Evolutionary conservation across 129 eudicot genomes (phyloP).

Genomic region (Heracleum sosnowskyi): DNA sequence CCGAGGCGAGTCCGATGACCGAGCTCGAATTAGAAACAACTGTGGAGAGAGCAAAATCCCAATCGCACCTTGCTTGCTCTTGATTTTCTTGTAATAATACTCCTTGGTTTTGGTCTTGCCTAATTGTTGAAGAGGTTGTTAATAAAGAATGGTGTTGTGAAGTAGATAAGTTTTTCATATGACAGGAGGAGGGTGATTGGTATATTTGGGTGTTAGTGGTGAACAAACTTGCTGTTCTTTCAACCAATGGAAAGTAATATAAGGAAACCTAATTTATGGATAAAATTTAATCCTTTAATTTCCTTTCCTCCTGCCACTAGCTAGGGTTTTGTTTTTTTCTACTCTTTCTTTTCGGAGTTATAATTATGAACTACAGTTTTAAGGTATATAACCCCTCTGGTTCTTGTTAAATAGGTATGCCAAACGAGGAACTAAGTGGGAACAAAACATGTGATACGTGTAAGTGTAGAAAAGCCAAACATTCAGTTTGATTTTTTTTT

Average conservation of each 20-base stretch:
- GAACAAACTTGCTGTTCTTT: constrained; percentile 3
- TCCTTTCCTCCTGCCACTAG: neutral
- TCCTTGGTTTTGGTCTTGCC: constrained; percentile 1
- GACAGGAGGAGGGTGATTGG: constrained; percentile 12
- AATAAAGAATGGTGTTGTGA: constrained; percentile 9
- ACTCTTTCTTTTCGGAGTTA: neutral
- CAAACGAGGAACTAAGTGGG: neutral
- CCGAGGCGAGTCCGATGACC: constrained; percentile 24
- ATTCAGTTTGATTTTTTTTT: neutral
- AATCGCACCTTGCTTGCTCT: constrained; percentile 38
- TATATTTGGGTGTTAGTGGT: constrained; percentile 5
- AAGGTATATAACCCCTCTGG: neutral
- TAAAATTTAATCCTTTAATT: neutral
- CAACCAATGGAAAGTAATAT: constrained; percentile 26
- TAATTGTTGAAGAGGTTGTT: constrained; percentile 4
- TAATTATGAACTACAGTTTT: neutral
- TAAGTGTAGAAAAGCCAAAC: neutral
- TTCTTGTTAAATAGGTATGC: neutral
- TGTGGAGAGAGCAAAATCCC: constrained; percentile 61
- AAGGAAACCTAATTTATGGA: constrained; percentile 7
- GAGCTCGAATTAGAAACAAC: constrained; percentile 35
- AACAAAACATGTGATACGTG: neutral
- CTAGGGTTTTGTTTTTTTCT: neutral
- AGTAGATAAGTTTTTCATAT: constrained; percentile 35
- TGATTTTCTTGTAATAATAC: neutral